Evolutionary conservation across 768 basidiomycete species (phyloP), one percentile per base, ranked within the genome.

Genomic region (Panellus pusillus): DNA sequence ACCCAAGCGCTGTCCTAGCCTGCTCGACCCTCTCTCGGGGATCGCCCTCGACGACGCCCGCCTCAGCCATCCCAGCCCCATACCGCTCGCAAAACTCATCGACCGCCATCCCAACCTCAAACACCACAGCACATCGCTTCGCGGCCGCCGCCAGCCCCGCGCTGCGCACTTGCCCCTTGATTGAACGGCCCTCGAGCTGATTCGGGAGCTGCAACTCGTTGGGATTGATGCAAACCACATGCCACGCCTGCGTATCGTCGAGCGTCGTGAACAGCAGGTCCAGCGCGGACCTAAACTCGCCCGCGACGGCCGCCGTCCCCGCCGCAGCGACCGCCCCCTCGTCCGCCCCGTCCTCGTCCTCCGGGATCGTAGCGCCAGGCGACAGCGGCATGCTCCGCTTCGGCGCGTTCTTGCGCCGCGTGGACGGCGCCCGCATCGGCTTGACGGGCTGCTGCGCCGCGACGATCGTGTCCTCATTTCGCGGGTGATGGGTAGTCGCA

Each of bases 171-270:
- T 98, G 96, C 0, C 91, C 90, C 68, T 94, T 96, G 44, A 98
- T 88, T 37, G 88, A 86, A 41, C 94, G 78, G 11, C 91, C 90
- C 73, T 98, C 96, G 47, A 98, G 74, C 67, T 98, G 95, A 66
- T 93, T 92, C 36, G 95, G 93, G 17, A 98, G 72, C 65, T 96
- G 96, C 20, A 92, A 87, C 72, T 98, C 94, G 66, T 98, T 99
- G 4, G 95, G 93, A 67, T 90, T 93, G 62, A 98, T 71, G 65
- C 93, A 97, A 71, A 96, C 92, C 15, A 97, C 79, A 62, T 86
- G 89, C 94, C 94, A 98, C 2, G 83, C 74, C 71, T 94, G 89
- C 14, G 92, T 89, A 62, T 97, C 95, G 49, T 89, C 86, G 20
- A 98, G 74, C 1, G 93, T 93, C 59, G 89, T 83, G 60, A 98